These are phyloP conservation scores for Lecanicillium sp. DNA, from an alignment of 2,329 filamentous ascomycete species.

Conservation along the genomic window DNA sequence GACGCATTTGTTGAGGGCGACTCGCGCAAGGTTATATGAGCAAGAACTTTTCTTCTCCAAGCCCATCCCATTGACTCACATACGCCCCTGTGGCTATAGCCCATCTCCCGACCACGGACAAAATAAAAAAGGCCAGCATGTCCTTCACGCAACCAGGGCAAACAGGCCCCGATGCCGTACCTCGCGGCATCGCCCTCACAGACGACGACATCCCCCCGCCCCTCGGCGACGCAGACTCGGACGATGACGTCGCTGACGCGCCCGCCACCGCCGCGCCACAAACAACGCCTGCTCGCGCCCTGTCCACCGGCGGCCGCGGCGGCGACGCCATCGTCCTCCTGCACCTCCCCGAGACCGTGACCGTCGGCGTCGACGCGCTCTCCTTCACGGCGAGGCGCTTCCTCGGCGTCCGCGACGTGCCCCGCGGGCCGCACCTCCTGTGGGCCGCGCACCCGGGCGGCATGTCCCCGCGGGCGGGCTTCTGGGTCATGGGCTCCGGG, in stretches of 20 bases:
- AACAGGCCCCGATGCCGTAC: background rate
- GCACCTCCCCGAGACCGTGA: slow-evolving; percentile 44
- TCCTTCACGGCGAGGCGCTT: slow-evolving; percentile 44
- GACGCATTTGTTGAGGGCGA: too few species aligned
- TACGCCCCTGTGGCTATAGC: too few species aligned
- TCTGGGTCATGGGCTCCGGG: slow-evolving; percentile 45
- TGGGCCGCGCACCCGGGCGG: slow-evolving; percentile 48
- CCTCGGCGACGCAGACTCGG: background rate
- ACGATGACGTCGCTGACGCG: background rate
- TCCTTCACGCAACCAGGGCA: background rate
- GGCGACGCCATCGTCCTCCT: slow-evolving; percentile 50
- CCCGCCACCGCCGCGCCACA: slow-evolving; percentile 12
- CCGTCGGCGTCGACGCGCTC: slow-evolving; percentile 47
- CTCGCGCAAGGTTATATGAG: too few species aligned
- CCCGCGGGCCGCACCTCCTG: slow-evolving; percentile 51
- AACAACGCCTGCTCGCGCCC: too few species aligned
- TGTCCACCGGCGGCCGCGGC: slow-evolving; percentile 24
- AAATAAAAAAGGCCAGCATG: too few species aligned
- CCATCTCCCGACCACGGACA: background rate
- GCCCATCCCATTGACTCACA: too few species aligned
- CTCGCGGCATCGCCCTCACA: background rate
- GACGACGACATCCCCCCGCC: background rate
- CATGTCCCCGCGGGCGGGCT: slow-evolving; percentile 47
- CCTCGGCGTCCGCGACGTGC: slow-evolving; percentile 49
- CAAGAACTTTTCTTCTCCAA: too few species aligned